phyloP scores from a whole-genome alignment of 83 land plant genomes.

The Picea mariana region DNA sequence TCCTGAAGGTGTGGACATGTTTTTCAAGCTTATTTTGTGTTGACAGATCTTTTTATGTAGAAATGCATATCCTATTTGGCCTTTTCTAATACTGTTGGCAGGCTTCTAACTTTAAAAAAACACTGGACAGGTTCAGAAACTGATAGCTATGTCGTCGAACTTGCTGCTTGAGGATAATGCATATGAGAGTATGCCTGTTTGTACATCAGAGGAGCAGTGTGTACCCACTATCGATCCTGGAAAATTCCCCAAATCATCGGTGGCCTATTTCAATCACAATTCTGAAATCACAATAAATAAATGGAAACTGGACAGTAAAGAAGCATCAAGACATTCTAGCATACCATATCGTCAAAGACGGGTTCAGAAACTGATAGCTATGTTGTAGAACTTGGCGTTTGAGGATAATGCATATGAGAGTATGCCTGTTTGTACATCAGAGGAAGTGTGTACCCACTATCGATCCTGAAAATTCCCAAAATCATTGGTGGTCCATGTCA shows the following conservation, averaged over 20 bases:
- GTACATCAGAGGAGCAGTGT: slow-evolving; percentile 10
- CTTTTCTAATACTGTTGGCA: not conserved
- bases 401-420: slow-evolving; percentile 1
- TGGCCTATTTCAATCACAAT: not conserved
- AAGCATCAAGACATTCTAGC: not conserved
- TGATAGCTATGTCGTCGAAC: not conserved
- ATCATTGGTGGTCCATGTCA: not conserved
- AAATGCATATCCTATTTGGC: not conserved
- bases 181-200: not conserved
- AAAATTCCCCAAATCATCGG: not conserved
- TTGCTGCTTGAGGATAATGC: not conserved
- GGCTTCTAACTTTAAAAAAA: not conserved
- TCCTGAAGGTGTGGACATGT: slow-evolving; percentile 1
- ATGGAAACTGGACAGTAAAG: not conserved
- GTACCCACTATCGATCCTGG: not conserved
- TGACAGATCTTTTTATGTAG: too few species aligned
- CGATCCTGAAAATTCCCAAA: not conserved
- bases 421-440: not conserved
- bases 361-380: slow-evolving; percentile 12
- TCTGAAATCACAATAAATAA: not conserved
- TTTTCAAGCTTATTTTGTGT: not conserved
- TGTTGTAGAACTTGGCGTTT: not conserved
- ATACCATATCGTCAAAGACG: not conserved
- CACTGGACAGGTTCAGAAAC: not conserved
- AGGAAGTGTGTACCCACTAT: slow-evolving; percentile 9